A percentile compares a stretch with the other conserved stretches of the same genome.
phyloP scores from a whole-genome alignment of 2,329 filamentous ascomycete genomes.

The Scedosporium minutisporum region DNA sequence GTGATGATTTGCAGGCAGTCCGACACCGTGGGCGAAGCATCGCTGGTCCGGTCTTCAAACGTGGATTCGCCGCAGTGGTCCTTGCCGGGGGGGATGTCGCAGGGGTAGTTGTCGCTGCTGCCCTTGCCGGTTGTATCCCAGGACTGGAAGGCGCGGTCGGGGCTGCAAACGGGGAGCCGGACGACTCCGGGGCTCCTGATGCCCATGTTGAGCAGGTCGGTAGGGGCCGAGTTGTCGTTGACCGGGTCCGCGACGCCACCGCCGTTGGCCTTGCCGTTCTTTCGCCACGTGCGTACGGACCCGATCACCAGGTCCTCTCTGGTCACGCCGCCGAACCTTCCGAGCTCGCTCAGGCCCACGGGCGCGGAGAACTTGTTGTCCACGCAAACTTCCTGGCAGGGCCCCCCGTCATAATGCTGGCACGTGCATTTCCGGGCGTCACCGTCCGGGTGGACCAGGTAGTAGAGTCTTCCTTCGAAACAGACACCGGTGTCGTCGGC shows the following conservation, averaged over 20 bases:
- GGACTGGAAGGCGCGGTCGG: conserved; percentile 19
- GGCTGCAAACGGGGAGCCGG: conserved; percentile 26
- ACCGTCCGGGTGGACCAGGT: conserved; percentile 19
- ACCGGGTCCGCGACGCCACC: conserved; percentile 16
- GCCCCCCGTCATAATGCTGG: background rate
- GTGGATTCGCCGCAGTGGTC: conserved; percentile 20
- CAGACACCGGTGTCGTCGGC: conserved; percentile 17
- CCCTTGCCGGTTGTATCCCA: conserved; percentile 18
- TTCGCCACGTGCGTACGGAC: conserved; percentile 16
- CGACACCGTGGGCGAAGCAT: conserved; percentile 20
- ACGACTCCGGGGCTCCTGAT: conserved; percentile 25
- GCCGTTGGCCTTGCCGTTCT: conserved; percentile 13
- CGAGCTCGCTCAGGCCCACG: conserved; percentile 17
- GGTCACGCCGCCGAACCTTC: conserved; percentile 18
- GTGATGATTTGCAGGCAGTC: conserved; percentile 25
- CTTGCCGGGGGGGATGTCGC: conserved; percentile 16
- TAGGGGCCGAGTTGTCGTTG: conserved; percentile 12
- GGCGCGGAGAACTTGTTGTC: conserved; percentile 17
- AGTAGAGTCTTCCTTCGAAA: conserved; percentile 19
- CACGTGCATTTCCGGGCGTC: conserved; percentile 7
- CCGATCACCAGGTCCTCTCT: conserved; percentile 17
- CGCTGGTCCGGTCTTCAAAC: conserved; percentile 23
- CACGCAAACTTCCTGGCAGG: conserved; percentile 11
- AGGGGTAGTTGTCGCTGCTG: conserved; percentile 21
- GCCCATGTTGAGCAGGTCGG: conserved; percentile 17